phyloP scores from a whole-genome alignment of 2,329 filamentous ascomycete species.

The Colletotrichum sp. region DNA sequence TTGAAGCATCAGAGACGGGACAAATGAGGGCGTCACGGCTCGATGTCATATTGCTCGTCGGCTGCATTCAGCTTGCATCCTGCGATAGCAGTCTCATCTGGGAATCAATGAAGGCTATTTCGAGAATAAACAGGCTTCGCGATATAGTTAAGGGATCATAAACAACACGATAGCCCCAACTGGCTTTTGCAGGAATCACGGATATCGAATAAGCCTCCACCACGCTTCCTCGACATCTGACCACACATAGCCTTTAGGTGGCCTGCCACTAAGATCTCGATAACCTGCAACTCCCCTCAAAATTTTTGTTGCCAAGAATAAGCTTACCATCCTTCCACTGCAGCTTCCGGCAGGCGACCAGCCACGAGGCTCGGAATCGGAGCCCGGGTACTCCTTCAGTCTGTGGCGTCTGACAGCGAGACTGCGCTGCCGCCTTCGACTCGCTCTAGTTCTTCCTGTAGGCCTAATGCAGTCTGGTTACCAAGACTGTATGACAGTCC shows the following conservation, averaged over 20 bases:
- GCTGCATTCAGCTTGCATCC: background rate
- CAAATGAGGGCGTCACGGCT: background rate
- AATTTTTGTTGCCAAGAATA: background rate
- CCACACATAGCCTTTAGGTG: background rate
- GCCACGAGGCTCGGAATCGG: background rate
- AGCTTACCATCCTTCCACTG: background rate
- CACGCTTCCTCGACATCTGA: background rate
- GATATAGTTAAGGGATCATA: background rate
- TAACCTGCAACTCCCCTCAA: background rate
- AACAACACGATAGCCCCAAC: background rate
- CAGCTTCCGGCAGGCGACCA: background rate
- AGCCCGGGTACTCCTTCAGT: background rate
- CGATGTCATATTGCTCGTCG: background rate
- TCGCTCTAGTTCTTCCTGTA: background rate
- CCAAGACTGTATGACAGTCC: background rate
- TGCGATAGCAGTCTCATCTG: background rate
- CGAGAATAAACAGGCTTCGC: background rate
- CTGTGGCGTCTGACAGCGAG: background rate
- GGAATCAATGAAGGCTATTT: background rate
- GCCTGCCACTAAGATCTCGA: background rate
- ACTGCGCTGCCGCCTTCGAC: slow-evolving; percentile 6
- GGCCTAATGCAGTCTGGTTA: background rate
- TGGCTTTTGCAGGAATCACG: background rate
- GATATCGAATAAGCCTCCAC: background rate
- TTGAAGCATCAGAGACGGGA: background rate